Conservation (phyloP, 192 early-diverging fungal species). For the Irineochytrium annulatum region DNA sequence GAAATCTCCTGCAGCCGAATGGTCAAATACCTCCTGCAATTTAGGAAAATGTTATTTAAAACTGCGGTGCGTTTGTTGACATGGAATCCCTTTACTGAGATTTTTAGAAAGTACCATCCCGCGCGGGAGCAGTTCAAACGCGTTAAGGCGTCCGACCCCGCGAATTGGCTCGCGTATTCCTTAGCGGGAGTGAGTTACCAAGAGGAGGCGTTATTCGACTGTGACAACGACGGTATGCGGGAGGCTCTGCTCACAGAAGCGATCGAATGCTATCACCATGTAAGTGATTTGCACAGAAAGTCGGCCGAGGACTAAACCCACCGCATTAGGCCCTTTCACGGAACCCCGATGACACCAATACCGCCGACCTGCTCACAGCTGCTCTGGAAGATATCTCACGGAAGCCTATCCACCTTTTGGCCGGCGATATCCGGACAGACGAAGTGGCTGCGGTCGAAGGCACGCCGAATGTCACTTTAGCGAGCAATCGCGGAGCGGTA, state of each 20-base stretch:
- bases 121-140: neutral
- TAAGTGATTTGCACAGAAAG: neutral
- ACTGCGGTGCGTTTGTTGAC: neutral
- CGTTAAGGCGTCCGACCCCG: neutral
- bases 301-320: neutral
- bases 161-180: neutral
- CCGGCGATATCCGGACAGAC: neutral
- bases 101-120: neutral
- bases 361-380: neutral
- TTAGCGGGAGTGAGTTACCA: neutral
- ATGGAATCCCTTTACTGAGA: neutral
- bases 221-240: too few species aligned
- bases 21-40: neutral
- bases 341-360: neutral
- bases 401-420: neutral
- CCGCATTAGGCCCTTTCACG: neutral
- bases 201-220: neutral
- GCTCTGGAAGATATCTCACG: neutral
- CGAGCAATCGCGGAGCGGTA: neutral
- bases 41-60: neutral
- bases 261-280: neutral
- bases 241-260: too few species aligned
- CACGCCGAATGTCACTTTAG: neutral
- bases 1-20: neutral
- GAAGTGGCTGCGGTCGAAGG: neutral